Evolutionary conservation across 352 stramenopile genomes (phyloP), one percentile per base, ranked within the genome.

Genomic region (Phytopythium montanum): DNA sequence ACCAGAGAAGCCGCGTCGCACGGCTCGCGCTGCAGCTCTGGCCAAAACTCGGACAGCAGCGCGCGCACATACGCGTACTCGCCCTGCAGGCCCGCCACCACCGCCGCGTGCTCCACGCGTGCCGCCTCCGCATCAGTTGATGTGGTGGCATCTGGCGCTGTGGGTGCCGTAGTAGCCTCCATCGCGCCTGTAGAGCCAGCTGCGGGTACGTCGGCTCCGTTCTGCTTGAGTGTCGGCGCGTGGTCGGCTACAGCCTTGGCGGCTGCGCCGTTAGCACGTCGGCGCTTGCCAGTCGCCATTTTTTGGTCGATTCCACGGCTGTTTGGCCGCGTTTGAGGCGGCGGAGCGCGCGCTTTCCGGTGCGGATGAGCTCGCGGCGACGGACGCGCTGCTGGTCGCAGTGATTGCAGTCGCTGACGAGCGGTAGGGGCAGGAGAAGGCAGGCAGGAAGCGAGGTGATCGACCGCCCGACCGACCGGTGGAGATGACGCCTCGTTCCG

Each of bases 1-100:
- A 65, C 56, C 31, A 88, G 56, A 23, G 56, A 48, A 25, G 57
- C 39, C 45, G 65, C 46, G n/a, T 88, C 64, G 19, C 57, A 56
- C 53, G 85, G 83, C 44, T 79, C 59, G 16, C 73, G 74, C 36
- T 70, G 70, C 60, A 94, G 69, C 50, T 87, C 78, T 18, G 66
- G 61, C 73, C 75, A 85, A 66, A 94, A 94, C 64, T 94, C 85
- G 42, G 38, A 69, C 49, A 94, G 54, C 52, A 94, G 66, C 36
- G 85, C 79, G 53, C 76, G 76, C 29, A 92, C 55, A 54, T 86
- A 92, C 55, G 61, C 61, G 61, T 80, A 85, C 55, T 68, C 65
- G 36, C 64, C 70, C 38, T 75, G 34, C 52, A 85, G 62, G 36
- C 65, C 54, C 41, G 59, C 23, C 13, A 78, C 12, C 10, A 85